Evolutionary conservation across 805 yeast species (phyloP), one percentile per base, ranked within the genome.

Genomic region (Jamesozyma rosinii): DNA sequence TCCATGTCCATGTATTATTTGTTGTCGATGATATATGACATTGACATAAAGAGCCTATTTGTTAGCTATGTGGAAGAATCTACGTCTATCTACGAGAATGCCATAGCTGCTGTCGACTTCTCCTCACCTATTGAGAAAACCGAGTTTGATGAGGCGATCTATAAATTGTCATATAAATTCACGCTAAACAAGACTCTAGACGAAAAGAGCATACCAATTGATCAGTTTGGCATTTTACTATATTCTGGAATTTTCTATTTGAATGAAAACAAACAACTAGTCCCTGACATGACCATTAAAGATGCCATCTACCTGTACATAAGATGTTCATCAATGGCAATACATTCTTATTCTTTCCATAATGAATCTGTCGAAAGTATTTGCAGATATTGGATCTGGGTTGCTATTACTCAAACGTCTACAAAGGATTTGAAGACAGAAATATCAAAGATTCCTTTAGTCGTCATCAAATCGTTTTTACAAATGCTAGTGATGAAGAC

Each of bases 1-100:
- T 17, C 49, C 1, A 63, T 55, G 46, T 66, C 61, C 19, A 55
- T 79, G 41, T 59, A 67, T 17, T 55, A 66, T 29, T 68, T 68
- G 37, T 65, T 86, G 45, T 71, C 81, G 0, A 53, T 68, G 21
- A 75, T 89, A 6, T 75, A 74, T 61, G 95, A 85, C 57, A 55
- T 86, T 38, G 75, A 81, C 37, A 63, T 79, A 8, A 62, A 60
- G 10, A 54, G 56, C 1, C 57, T 60, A 14, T 71, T 81, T 40
- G 46, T 51, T 2, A 49, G 63, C 5, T 58, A 50, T 55, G 55
- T 68, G 9, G 52, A 55, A 2, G 67, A 68, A 30, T 59, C 79
- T 1, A 60, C 58, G 36, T 49, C 53, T 1, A 54, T 81, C 2
- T 76, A 82, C 43, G 49, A 51, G 8, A 48, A 56, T 4, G 21